These are phyloP conservation scores for Zopfochytrium polystomum DNA, from an alignment of 371 early-diverging fungal species.

Conservation along the genomic window DNA sequence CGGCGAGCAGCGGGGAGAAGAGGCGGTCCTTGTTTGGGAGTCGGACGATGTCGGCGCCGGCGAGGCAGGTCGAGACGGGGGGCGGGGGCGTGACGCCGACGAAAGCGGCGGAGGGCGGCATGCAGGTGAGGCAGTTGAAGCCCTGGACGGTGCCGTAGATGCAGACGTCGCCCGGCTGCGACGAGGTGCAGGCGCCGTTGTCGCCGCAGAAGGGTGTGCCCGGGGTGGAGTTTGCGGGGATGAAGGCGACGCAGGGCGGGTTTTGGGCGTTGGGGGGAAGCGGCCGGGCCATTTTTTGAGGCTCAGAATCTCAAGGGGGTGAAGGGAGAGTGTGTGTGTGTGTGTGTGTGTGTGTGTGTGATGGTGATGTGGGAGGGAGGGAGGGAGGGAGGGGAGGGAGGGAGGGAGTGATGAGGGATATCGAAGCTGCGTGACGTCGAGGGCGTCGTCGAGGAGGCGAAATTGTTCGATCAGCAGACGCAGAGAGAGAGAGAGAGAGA, in stretches of 20 bases:
- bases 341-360: too few species aligned
- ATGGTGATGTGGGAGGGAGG: conserved; percentile 6
- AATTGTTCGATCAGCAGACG: neutral
- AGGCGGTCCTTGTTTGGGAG: neutral
- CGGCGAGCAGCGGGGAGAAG: neutral
- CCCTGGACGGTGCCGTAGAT: neutral
- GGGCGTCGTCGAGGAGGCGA: neutral
- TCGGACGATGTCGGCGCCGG: neutral
- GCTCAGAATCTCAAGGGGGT: neutral
- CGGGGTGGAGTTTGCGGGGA: too few species aligned
- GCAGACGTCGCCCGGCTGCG: neutral
- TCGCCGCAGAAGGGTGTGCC: neutral
- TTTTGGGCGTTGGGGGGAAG: neutral
- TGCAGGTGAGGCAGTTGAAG: neutral
- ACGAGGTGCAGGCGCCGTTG: neutral
- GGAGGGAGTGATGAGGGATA: neutral
- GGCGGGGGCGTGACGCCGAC: neutral
- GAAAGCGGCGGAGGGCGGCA: conserved; percentile 3
- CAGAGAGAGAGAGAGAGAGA: neutral
- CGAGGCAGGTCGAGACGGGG: neutral
- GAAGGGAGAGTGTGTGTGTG: too few species aligned
- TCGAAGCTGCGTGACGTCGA: conserved; percentile 1
- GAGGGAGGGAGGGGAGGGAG: neutral
- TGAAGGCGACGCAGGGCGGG: neutral
- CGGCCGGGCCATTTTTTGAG: too few species aligned